Evolutionary conservation across 768 basidiomycete genomes (phyloP).

Genomic region (Pluteus cervinus): DNA sequence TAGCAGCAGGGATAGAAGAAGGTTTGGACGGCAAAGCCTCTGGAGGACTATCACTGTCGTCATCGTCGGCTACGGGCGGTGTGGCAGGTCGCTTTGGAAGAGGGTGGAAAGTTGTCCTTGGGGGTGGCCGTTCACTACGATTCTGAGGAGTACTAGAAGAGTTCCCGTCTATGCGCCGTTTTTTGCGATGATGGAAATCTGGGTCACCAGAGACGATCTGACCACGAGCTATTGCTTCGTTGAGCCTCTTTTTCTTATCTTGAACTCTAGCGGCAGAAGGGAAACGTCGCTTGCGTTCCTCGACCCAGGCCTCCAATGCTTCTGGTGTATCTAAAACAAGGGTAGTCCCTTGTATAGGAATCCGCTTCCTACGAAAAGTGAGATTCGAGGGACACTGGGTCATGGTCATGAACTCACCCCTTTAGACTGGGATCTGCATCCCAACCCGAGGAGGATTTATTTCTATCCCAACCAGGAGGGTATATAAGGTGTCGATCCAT

Average conservation of each 20-base stretch:
- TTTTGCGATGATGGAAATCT: slow-evolving; percentile 35
- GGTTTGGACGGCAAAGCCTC: slow-evolving; percentile 55
- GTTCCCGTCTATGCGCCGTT: no score
- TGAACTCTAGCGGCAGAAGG: slow-evolving; percentile 64
- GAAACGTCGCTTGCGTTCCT: slow-evolving; percentile 82
- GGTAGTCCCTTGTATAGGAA: slow-evolving; percentile 76
- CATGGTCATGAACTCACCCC: slow-evolving; percentile 59
- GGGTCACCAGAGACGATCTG: slow-evolving; percentile 52
- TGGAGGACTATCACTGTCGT: slow-evolving; percentile 40
- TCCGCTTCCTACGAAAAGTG: slow-evolving; percentile 44
- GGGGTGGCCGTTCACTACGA: no score
- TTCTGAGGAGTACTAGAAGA: slow-evolving; percentile 1
- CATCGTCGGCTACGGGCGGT: slow-evolving; percentile 23
- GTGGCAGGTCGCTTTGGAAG: no score
- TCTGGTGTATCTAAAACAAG: slow-evolving; percentile 77
- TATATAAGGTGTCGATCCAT: slow-evolving; percentile 89
- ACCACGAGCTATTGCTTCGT: slow-evolving; percentile 77
- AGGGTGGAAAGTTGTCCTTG: no score
- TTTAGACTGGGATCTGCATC: slow-evolving; percentile 79
- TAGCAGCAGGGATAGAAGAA: no score
- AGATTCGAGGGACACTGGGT: slow-evolving; percentile 1
- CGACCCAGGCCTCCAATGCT: slow-evolving; percentile 78
- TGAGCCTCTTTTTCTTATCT: slow-evolving; percentile 76
- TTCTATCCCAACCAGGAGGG: slow-evolving; percentile 64
- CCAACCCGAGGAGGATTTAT: slow-evolving; percentile 56